These are phyloP conservation scores for Jimgerdemannia flammicorona DNA, from an alignment of 192 early-diverging fungal genomes.

Conservation along the genomic window DNA sequence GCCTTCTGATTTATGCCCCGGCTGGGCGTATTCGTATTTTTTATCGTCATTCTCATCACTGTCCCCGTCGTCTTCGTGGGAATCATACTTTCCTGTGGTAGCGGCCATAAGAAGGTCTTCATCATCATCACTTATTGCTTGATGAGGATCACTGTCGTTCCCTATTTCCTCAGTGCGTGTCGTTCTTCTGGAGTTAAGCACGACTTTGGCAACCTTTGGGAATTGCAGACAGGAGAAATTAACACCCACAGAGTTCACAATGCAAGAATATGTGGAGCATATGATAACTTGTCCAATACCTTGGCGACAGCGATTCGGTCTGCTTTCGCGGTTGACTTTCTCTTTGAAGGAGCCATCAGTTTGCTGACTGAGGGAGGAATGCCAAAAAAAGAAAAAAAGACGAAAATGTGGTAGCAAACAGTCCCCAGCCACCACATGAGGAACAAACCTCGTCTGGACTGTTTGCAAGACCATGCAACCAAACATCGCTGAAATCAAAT, in stretches of 20 bases:
- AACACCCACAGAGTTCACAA: background rate
- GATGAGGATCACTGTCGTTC: background rate
- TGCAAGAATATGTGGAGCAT: too few species aligned
- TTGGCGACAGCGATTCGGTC: background rate
- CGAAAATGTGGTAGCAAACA: too few species aligned
- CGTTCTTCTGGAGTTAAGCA: background rate
- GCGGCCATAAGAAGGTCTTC: constrained; percentile 22
- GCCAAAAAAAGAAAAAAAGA: too few species aligned
- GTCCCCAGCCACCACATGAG: too few species aligned
- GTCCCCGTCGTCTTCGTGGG: constrained; percentile 36
- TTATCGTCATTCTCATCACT: constrained; percentile 39
- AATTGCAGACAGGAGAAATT: background rate
- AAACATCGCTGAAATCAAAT: constrained; percentile 6
- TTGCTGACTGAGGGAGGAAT: too few species aligned
- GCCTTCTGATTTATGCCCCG: constrained; percentile 28
- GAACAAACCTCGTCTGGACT: background rate
- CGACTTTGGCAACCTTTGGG: background rate
- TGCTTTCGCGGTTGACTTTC: background rate
- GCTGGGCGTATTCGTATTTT: constrained; percentile 29
- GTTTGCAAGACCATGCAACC: background rate
- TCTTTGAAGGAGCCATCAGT: background rate
- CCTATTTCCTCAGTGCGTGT: background rate
- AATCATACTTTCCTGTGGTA: constrained; percentile 14
- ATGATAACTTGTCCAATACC: background rate
- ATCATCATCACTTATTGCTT: constrained; percentile 19